A percentile compares a stretch with the other conserved stretches of the same genome.
phyloP scores from a whole-genome alignment of 345 rosid genomes.

The Eucalyptus sp. region DNA sequence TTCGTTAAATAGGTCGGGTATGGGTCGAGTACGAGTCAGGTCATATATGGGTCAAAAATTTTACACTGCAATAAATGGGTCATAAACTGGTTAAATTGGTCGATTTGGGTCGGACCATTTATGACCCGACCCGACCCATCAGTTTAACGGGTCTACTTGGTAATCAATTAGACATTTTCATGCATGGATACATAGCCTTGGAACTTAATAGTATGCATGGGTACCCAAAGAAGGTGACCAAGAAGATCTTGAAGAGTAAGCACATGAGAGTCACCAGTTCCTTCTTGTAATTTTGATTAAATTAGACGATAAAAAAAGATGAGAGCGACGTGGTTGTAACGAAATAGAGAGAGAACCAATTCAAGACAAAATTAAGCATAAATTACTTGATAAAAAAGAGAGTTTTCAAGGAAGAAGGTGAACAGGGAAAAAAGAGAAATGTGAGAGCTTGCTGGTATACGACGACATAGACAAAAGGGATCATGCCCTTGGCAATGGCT shows the following conservation, averaged over 20 bases:
- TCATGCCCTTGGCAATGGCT: slow-evolving; percentile 63
- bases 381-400: neutral
- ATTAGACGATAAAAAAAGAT: neutral
- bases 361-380: neutral
- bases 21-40: too few relatives aligned
- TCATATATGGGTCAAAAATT: too few relatives aligned
- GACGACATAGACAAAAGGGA: slow-evolving; percentile 56
- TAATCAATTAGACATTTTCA: too few relatives aligned
- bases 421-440: slow-evolving; percentile 45
- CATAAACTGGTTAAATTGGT: too few relatives aligned
- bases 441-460: slow-evolving; percentile 68
- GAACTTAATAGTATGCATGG: neutral
- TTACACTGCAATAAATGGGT: too few relatives aligned
- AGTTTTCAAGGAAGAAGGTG: slow-evolving; percentile 72
- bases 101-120: too few relatives aligned
- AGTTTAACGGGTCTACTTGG: too few relatives aligned
- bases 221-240: slow-evolving; percentile 32
- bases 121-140: too few relatives aligned
- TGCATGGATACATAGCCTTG: neutral
- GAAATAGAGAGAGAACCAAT: neutral
- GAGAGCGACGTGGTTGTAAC: neutral
- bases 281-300: slow-evolving; percentile 12
- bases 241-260: slow-evolving; percentile 33
- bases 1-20: too few relatives aligned
- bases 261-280: slow-evolving; percentile 23